A percentile compares a stretch with the other conserved stretches of the same genome.
These are phyloP conservation scores for Aureobasidium uvarum DNA, from an alignment of 2,329 filamentous ascomycete genomes.

Conservation along the genomic window DNA sequence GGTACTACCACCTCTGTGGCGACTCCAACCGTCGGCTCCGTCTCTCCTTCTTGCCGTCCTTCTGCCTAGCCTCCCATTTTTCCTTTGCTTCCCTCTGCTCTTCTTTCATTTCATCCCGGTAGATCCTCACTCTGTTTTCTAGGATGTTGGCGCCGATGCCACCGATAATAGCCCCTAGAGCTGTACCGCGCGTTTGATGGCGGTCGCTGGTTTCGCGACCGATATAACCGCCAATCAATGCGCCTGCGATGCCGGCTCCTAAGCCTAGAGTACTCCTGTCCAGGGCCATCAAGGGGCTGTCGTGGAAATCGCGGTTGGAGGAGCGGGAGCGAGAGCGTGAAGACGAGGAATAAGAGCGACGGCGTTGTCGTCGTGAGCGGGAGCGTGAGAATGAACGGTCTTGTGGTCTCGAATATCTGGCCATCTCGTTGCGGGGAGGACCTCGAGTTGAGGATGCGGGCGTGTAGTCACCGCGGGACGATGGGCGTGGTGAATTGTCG, in stretches of 20 bases:
- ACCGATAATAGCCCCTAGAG: slow-evolving; percentile 17
- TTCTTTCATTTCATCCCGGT: slow-evolving; percentile 18
- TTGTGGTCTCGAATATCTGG: not conserved
- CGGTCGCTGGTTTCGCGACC: slow-evolving; percentile 23
- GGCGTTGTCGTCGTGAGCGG: slow-evolving; percentile 5
- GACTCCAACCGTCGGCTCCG: not conserved
- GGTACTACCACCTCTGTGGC: not conserved
- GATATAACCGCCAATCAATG: slow-evolving; percentile 17
- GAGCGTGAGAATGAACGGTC: not conserved
- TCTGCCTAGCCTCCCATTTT: slow-evolving; percentile 15
- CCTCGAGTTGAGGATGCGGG: not conserved
- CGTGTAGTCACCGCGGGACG: slow-evolving; percentile 7
- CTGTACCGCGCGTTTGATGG: slow-evolving; percentile 11
- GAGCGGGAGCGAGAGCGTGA: not conserved
- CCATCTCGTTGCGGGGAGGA: not conserved
- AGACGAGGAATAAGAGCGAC: slow-evolving; percentile 1
- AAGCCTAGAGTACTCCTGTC: slow-evolving; percentile 4
- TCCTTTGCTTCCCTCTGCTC: slow-evolving; percentile 13
- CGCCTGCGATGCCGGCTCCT: slow-evolving; percentile 21
- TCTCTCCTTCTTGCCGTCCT: not conserved
- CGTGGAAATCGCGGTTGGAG: not conserved
- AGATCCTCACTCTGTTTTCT: slow-evolving; percentile 21
- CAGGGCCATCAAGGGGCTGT: not conserved
- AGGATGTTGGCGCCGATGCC: slow-evolving; percentile 24
- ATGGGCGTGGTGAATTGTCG: not conserved